Percentiles rank a stretch among this genome's conserved stretches.
phyloP scores from a whole-genome alignment of 2,329 filamentous ascomycete species.

The Alternaria incomplexa region DNA sequence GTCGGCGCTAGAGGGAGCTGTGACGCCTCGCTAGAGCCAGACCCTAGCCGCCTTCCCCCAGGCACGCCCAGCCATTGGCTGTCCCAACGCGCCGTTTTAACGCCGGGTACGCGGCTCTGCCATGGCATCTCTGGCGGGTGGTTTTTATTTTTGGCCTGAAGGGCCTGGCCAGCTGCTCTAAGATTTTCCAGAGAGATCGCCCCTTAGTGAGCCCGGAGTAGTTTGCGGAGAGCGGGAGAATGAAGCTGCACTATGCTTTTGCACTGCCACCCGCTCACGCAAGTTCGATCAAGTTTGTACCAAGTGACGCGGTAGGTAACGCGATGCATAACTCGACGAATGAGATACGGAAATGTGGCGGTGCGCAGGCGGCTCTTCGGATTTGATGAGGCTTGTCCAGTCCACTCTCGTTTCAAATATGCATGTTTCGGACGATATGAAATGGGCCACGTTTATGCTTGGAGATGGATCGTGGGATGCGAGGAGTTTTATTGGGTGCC shows the following conservation, averaged over 20 bases:
- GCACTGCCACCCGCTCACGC: constrained; percentile 1
- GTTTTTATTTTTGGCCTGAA: constrained; percentile 6
- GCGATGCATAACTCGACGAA: not conserved
- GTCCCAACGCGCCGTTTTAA: constrained; percentile 13
- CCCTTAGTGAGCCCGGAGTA: not conserved
- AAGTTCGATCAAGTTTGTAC: too few species aligned
- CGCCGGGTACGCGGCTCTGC: constrained; percentile 15
- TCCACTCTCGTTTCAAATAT: constrained; percentile 1
- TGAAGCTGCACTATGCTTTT: not conserved
- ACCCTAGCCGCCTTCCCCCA: not conserved
- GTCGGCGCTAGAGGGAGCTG: not conserved
- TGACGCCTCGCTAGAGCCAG: not conserved
- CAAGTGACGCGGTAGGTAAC: too few species aligned
- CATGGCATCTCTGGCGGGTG: not conserved
- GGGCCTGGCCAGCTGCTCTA: constrained; percentile 1
- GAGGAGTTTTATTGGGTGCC: not conserved
- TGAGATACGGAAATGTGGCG: not conserved
- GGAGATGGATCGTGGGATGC: not conserved
- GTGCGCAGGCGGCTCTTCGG: not conserved
- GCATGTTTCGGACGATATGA: constrained; percentile 7
- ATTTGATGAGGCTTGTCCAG: constrained; percentile 1
- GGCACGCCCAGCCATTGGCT: constrained; percentile 11
- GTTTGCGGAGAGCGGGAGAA: constrained; percentile 3
- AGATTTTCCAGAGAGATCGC: constrained; percentile 15
- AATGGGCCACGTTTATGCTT: constrained; percentile 9